A percentile compares a stretch with the other conserved stretches of the same genome.
phyloP scores from a whole-genome alignment of 192 early-diverging fungal genomes.

The Backusella westeae region DNA sequence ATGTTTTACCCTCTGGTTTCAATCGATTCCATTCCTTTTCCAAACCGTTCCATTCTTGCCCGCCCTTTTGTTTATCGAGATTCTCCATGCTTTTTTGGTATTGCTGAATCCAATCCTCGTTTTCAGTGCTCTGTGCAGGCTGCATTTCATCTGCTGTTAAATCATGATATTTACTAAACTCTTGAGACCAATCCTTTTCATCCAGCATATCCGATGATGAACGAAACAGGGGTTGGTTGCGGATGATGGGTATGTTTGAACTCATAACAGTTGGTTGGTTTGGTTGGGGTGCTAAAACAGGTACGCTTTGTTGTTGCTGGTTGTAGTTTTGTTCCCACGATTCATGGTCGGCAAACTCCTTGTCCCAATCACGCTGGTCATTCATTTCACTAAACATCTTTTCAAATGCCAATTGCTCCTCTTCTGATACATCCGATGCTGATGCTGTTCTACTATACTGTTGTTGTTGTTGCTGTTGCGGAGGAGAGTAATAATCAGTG shows the following conservation, averaged over 20 bases:
- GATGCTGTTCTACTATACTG: background rate
- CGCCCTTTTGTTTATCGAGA: slow-evolving; percentile 36
- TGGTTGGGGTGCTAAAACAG: background rate
- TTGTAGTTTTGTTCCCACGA: background rate
- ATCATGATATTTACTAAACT: slow-evolving; percentile 14
- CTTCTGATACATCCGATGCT: slow-evolving; percentile 9
- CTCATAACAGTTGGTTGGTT: background rate
- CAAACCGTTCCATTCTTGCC: slow-evolving; percentile 68
- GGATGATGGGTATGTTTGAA: background rate
- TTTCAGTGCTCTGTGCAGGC: slow-evolving; percentile 44
- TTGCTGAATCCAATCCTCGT: slow-evolving; percentile 65
- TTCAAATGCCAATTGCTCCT: slow-evolving; percentile 15
- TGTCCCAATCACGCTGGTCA: slow-evolving; percentile 6
- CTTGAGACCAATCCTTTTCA: slow-evolving; percentile 9
- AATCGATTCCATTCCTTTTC: slow-evolving; percentile 70
- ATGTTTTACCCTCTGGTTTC: slow-evolving; percentile 20
- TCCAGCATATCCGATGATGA: background rate
- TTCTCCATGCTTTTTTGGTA: slow-evolving; percentile 70
- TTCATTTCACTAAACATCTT: slow-evolving; percentile 2
- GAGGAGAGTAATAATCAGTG: background rate
- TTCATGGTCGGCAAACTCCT: slow-evolving; percentile 12
- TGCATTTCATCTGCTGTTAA: slow-evolving; percentile 45
- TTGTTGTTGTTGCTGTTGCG: background rate
- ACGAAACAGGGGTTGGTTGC: background rate
- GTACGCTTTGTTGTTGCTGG: background rate